phyloP scores from a whole-genome alignment of 192 early-diverging fungal genomes.

The Phlyctochytrium arcticum region DNA sequence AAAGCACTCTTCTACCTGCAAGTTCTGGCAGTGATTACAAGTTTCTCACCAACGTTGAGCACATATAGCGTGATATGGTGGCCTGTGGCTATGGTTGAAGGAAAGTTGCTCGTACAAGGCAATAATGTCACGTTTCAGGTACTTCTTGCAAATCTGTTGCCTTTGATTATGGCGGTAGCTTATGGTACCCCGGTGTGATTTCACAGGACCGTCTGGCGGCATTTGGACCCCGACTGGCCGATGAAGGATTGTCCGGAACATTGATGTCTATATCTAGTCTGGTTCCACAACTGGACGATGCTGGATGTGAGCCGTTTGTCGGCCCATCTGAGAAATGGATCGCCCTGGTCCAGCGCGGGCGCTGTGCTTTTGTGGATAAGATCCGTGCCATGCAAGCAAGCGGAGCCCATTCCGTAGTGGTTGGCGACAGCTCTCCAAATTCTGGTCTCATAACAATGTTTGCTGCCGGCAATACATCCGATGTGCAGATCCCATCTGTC shows the following conservation, averaged over 20 bases:
- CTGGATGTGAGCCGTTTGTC: slow-evolving; percentile 35
- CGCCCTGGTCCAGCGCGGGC: slow-evolving; percentile 78
- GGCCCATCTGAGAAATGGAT: slow-evolving; percentile 53
- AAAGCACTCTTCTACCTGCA: background rate
- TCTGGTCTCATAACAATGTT: slow-evolving; percentile 81
- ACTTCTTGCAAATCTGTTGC: background rate
- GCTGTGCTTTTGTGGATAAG: slow-evolving; percentile 87
- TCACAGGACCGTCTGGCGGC: slow-evolving; percentile 69
- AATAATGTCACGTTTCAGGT: slow-evolving; percentile 18
- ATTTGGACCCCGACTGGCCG: slow-evolving; percentile 76
- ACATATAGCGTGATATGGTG: too few species aligned
- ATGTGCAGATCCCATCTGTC: slow-evolving; percentile 81
- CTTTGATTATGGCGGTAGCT: background rate
- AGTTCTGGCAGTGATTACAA: background rate
- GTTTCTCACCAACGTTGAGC: background rate
- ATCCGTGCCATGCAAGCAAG: slow-evolving; percentile 84
- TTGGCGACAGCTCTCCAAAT: slow-evolving; percentile 69
- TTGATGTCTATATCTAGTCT: slow-evolving; percentile 55
- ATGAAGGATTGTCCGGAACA: slow-evolving; percentile 65
- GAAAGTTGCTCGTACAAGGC: slow-evolving; percentile 7
- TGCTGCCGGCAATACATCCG: slow-evolving; percentile 73
- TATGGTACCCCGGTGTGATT: background rate
- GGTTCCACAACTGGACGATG: slow-evolving; percentile 46
- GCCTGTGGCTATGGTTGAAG: slow-evolving; percentile 1
- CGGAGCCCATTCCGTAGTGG: slow-evolving; percentile 80